These are phyloP conservation scores for Trypanosoma lewisi DNA, from an alignment of 208 protist genomes.

Conservation along the genomic window DNA sequence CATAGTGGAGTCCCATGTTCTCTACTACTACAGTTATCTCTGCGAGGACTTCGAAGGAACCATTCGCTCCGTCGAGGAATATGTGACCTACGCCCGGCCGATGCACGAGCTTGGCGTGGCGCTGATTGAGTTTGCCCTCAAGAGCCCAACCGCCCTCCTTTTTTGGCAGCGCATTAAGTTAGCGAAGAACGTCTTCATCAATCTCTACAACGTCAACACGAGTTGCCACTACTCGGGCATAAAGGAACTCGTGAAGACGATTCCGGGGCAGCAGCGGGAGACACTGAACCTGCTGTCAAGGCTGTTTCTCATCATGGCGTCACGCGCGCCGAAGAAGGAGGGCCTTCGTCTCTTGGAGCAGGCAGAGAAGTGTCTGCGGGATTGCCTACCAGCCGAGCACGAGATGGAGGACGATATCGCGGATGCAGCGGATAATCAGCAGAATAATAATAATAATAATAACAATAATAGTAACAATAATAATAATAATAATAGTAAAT, in stretches of 20 bases:
- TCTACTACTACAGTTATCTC: conserved; percentile 80
- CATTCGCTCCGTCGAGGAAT: conserved; percentile 82
- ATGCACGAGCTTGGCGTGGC: conserved; percentile 71
- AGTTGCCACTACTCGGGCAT: conserved; percentile 55
- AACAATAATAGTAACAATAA: conserved; percentile 2
- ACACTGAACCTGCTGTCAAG: conserved; percentile 69
- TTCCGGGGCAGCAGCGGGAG: conserved; percentile 74
- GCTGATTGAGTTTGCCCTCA: conserved; percentile 81
- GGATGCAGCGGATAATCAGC: conserved; percentile 13
- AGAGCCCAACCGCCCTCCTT: conserved; percentile 63
- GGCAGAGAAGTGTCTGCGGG: conserved; percentile 74
- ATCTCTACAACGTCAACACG: conserved; percentile 67
- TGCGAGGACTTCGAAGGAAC: conserved; percentile 79
- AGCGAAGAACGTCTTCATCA: conserved; percentile 74
- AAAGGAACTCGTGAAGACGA: conserved; percentile 57
- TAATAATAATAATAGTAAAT: conserved; percentile 2
- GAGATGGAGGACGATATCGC: conserved; percentile 34
- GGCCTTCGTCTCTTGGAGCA: conserved; percentile 61
- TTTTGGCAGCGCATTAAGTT: conserved; percentile 83
- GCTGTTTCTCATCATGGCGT: conserved; percentile 85
- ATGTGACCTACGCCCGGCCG: conserved; percentile 74
- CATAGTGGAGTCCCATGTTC: conserved; percentile 71
- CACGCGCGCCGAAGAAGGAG: conserved; percentile 68
- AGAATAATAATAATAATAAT: conserved; percentile 3
- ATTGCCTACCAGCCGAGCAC: conserved; percentile 55